Base-by-base conservation (phyloP, 1,139 yeast genomes). In the Debaryomyces subglobosus region DNA sequence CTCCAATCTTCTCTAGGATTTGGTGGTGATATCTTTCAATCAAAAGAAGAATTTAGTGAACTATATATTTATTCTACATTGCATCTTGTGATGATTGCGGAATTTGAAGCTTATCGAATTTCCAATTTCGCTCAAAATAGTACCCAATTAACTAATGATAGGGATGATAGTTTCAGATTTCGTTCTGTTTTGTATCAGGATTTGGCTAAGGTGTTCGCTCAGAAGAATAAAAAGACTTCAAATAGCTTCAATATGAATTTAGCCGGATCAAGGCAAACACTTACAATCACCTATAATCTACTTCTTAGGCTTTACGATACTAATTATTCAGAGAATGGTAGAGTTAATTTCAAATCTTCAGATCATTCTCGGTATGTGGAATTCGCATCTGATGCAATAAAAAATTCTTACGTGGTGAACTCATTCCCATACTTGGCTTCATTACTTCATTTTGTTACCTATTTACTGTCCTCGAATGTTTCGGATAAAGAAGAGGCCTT, bases 11-110 rank as follows among this genome's bases (percentile, higher is more conserved):
- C 49, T 1, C 42, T 60, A 38, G 71, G 69, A 4, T 49, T 66
- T 21, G 69, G 66, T 6, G 53, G 60, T 29, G 62, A 57, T 23
- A 41, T 53, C 2, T 43, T 59, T 13, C 52, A 49, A 16, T 52
- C 61, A 2, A 44, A 46, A 8, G 58, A 57, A 4, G 57, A 58
- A 25, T 59, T 55, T 42, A 65, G 56, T 45, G 74, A 70, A 27
- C 50, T 70, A 42, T 61, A 52, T 46, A 55, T 68, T 1, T 66
- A 52, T 44, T 59, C 74, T 1, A 56, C 64, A 1, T 44, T 68
- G 6, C 70, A 67, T 49, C 56, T 68, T 16, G 48, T 65, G 35
- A 53, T 65, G 1, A 51, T 69, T 27, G 55, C 58, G 32, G 66
- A 63, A 48, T 68, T 53, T 48, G 72, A 69, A 50, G 37, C 56